Evolutionary conservation across 139 green algal species (phyloP), one percentile per base, ranked within the genome.

Genomic region (Chlamydomonas asymmetrica): DNA sequence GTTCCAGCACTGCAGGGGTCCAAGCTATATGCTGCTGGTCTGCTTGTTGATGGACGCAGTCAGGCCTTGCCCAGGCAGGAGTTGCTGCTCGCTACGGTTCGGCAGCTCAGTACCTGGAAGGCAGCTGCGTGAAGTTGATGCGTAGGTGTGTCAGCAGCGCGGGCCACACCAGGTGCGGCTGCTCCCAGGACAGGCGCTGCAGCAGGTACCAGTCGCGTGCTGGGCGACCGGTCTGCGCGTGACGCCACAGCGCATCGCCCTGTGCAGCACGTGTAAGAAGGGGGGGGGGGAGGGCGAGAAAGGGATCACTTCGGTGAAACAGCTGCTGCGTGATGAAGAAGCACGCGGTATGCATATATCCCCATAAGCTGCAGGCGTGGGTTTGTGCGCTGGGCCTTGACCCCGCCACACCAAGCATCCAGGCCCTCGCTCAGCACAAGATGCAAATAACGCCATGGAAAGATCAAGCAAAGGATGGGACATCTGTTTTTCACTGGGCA

Each of bases 121-220:
- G 88, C 31, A 71, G 76, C 29, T 5, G 38, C 4, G 74, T 45
- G 39, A 94, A 92, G 2, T 18, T 18, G 0, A 95, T 63, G 7
- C 79, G 49, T 32, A 95, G 81, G 2, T 71, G 41, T 34, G 69
- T 8, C 43, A 94, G 66, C 39, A 89, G 74, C 6, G 69, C 60
- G 0, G 76, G 70, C 91, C 91, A 95, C 62, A 94, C 93, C 0
- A 52, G 59, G 54, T 93, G 85, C 0, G 90, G 88, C 16, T 87
- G 57, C 34, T 70, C 37, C 59, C 73, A 83, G 0, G 91, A 93
- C 4, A 91, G 38, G 5, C 59, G 64, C 52, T 95, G 86, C 68
- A 95, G 77, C 71, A 89, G 52, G 9, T 63, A 68, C 76, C 82
- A 89, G 64, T 90, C 85, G 1, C 3, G 56, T 25, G 49, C 71